phyloP scores from a whole-genome alignment of 108 stramenopile species.

The Cyclotella distinguenda region DNA sequence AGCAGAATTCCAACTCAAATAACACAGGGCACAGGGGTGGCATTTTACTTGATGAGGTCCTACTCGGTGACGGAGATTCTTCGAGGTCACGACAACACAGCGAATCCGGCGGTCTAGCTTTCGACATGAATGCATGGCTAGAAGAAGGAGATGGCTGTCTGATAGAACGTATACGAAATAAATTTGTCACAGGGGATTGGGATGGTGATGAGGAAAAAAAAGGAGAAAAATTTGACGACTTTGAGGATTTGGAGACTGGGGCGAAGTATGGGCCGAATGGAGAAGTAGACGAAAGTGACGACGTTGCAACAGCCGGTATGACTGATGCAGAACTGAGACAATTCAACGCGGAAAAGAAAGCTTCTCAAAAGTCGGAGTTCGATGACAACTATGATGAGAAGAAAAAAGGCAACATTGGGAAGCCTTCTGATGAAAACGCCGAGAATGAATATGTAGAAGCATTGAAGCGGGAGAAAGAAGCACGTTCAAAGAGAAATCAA shows the following conservation, averaged over 20 bases:
- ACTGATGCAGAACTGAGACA: conserved; percentile 86
- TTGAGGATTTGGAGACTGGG: conserved; percentile 93
- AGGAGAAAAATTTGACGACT: conserved; percentile 81
- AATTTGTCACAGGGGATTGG: conserved; percentile 98
- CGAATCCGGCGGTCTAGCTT: conserved; percentile 21
- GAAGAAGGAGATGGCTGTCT: conserved; percentile 77
- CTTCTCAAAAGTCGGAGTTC: conserved; percentile 70
- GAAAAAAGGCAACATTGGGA: conserved; percentile 62
- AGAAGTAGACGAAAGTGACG: conserved; percentile 51
- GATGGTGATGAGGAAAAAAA: conserved; percentile 39
- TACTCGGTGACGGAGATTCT: conserved; percentile 71
- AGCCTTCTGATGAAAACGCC: conserved; percentile 65
- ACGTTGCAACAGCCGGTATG: conserved; percentile 68
- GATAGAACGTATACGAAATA: conserved; percentile 79
- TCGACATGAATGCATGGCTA: conserved; percentile 66
- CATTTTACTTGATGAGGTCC: conserved; percentile 51
- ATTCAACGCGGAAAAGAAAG: conserved; percentile 81
- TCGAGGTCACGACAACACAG: conserved; percentile 34
- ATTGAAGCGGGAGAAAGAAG: conserved; percentile 83
- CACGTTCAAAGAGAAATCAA: conserved; percentile 70
- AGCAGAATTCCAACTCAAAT: conserved; percentile 16
- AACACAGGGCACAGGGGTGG: conserved; percentile 11
- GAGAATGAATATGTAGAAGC: conserved; percentile 80
- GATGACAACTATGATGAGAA: conserved; percentile 87
- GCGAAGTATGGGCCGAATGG: conserved; percentile 73